Evolutionary conservation across 768 basidiomycete species (phyloP), one percentile per base, ranked within the genome.

Genomic region (Porpolomopsis calyptriformis): DNA sequence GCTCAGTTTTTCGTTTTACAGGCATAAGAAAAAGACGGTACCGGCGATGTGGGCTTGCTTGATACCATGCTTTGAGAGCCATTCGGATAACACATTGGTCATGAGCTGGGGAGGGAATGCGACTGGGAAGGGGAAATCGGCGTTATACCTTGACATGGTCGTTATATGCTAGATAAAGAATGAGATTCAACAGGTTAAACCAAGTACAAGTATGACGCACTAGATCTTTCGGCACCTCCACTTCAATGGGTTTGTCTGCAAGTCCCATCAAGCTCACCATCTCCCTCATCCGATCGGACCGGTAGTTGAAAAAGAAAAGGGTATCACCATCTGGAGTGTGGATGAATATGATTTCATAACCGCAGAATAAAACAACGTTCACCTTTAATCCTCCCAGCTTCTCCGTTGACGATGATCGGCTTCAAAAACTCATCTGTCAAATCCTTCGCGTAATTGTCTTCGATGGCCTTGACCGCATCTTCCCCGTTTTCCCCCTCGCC

Each of bases 381-480:
- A 84, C 87, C 83, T 64, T 91, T 84, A 57, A 94, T 78, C 36
- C 90, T 70, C 6, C 85, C 84, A 18, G 80, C 76, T 12, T 77
- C 77, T 1, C 85, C 84, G 43, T 88, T 81, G 37, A 86, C 78
- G 53, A 94, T 86, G 59, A 94, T 89, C 3, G 92, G 92, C 66
- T 94, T 92, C 62, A 97, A 67, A 67, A 97, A 97, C 66, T 97
- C 93, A 55, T 96, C 92, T 11, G 90, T 97, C 33, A 89, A 73
- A 52, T 90, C 83, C 53, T 85, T 82, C 55, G 76, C 73, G 60
- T 97, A 96, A 52, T 79, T 80, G n/a, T 69, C 74, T 60, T 78
- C 72, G 49, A 92, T 77, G 1, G 72, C 77, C 59, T 76, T 72
- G 50, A 94, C 70, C 16, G 77, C 61, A 19, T 77, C 78, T 23